Base-by-base conservation (phyloP, 306 rosid genomes). In the Vicia faba region DNA sequence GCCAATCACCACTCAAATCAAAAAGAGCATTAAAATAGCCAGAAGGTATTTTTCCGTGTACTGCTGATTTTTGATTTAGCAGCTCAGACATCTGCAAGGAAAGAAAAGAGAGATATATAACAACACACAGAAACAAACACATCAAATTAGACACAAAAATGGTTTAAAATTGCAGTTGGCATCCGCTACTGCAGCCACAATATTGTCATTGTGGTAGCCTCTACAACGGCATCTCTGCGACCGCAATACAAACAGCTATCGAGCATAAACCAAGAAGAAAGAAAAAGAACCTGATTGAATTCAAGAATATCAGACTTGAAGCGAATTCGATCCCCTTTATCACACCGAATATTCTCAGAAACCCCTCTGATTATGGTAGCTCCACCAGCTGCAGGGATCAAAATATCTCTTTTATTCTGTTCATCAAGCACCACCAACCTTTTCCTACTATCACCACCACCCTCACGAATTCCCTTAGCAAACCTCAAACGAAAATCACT, bases 41-140 rank as follows among this genome's bases (percentile, higher is more conserved):
- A 33, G 98, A 93, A 61, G 98, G 98, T 59, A 93, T 77, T 88
- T 93, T 93, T 59, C 96, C 98, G 71, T 84, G 96, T 33, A 89
- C 55, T 5, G 89, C 84, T 59, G 88, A 83, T 81, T 79, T 89
- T 75, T 93, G 96, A 79, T 93, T 93, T 16, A 93, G 89, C 68
- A 83, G 44, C 86, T 89, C 96, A 40, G 98, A 93, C 98, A 93
- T 93, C 98, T 92, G 88, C 78, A 85, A 76, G 31, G 60, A 76
- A 75, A 78, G 19, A 71, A 28, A 74, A 26, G 5, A 56, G 11
- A 29, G 44, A 57, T 14, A 66, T 28, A 18, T 40, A 55, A 65
- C 67, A 38, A 61, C 14, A 55, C 53, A 68, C 49, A 36, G 4
- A 43, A 25, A 48, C 4, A 43, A 33, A 61, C 65, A 48, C 58